phyloP scores from a whole-genome alignment of 2,329 filamentous ascomycete species.

The Nothophaeocryptopus gaeumannii region DNA sequence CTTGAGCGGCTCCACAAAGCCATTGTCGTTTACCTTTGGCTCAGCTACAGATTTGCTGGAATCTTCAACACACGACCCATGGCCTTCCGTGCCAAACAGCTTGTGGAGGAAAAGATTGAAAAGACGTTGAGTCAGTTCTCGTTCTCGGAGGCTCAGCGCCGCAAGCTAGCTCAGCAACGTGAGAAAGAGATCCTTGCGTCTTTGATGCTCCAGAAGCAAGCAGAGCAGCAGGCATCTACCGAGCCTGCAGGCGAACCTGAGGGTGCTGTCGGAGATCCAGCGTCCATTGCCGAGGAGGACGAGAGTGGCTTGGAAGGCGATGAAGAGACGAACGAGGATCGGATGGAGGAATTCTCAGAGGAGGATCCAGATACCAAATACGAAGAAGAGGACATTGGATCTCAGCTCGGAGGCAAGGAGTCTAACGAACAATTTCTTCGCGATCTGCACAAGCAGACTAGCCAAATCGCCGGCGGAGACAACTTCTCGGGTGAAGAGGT shows the following conservation, averaged over 20 bases:
- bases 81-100: conserved; percentile 72
- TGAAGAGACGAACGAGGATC: conserved; percentile 10
- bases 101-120: conserved; percentile 76
- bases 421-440: background rate
- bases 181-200: conserved; percentile 28
- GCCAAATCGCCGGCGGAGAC: conserved; percentile 26
- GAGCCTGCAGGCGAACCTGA: background rate
- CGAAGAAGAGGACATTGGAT: conserved; percentile 4
- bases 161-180: conserved; percentile 28
- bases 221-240: background rate
- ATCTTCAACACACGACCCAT: conserved; percentile 73
- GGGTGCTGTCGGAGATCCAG: background rate
- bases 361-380: background rate
- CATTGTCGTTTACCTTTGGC: conserved; percentile 85
- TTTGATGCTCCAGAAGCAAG: conserved; percentile 9
- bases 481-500: conserved; percentile 31
- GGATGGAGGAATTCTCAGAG: conserved; percentile 9
- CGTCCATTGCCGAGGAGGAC: too few species aligned
- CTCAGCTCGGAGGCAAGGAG: conserved; percentile 5
- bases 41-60: conserved; percentile 82
- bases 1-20: conserved; percentile 74
- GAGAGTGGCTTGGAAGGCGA: background rate
- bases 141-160: conserved; percentile 31
- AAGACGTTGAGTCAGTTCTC: conserved; percentile 59
- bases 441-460: conserved; percentile 21